A percentile compares a stretch with the other conserved stretches of the same genome.
phyloP scores from a whole-genome alignment of 2,329 filamentous ascomycete genomes.

The Periconia digitata region DNA sequence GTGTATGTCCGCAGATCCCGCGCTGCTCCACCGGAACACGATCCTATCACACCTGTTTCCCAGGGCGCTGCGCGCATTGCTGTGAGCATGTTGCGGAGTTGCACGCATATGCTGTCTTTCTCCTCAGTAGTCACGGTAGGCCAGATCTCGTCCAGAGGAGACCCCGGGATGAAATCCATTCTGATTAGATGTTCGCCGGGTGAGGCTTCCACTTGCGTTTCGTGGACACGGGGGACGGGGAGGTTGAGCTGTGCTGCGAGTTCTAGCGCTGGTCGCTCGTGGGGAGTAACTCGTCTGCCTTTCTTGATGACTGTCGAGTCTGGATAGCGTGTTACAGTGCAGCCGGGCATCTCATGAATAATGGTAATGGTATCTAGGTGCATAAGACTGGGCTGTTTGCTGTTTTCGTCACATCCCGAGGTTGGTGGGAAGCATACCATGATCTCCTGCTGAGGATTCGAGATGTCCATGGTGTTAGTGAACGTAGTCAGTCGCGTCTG shows the following conservation, averaged over 20 bases:
- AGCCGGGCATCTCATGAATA: slow-evolving; percentile 6
- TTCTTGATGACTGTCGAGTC: slow-evolving; percentile 7
- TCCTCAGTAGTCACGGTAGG: slow-evolving; percentile 6
- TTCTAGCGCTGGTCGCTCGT: slow-evolving; percentile 4
- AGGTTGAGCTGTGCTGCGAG: slow-evolving; percentile 4
- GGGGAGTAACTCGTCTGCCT: slow-evolving; percentile 5
- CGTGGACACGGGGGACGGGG: slow-evolving; percentile 8
- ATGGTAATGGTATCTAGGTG: too few species aligned
- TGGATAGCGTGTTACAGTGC: neutral
- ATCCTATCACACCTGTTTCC: slow-evolving; percentile 6
- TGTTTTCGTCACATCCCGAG: too few species aligned
- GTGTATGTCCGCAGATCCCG: slow-evolving; percentile 5
- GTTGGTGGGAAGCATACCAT: too few species aligned
- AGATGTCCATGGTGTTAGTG: too few species aligned
- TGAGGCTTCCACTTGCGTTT: neutral
- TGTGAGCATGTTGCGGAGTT: slow-evolving; percentile 9
- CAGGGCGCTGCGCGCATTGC: slow-evolving; percentile 6
- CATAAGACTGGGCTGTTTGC: too few species aligned
- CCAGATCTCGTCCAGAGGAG: slow-evolving; percentile 10
- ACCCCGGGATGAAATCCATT: slow-evolving; percentile 14
- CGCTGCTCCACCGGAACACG: slow-evolving; percentile 7
- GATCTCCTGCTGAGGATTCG: too few species aligned
- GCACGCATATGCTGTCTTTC: slow-evolving; percentile 8
- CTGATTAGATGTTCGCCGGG: slow-evolving; percentile 7
- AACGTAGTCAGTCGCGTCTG: too few species aligned